Conservation (phyloP, 768 basidiomycete species). For the Suillus luteus region DNA sequence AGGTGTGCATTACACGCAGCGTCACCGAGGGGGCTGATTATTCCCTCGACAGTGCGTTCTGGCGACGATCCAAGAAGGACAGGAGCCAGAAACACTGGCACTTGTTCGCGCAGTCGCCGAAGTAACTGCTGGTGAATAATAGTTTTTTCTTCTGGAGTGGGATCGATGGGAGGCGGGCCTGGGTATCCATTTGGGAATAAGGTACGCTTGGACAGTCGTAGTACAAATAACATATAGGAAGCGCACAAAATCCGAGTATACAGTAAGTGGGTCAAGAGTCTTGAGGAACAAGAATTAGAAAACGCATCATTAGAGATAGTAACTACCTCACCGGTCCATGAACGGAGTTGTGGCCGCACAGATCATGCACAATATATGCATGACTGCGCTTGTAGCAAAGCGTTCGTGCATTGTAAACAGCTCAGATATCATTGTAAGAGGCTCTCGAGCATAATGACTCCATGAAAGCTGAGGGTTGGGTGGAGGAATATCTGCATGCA, state of each 20-base stretch:
- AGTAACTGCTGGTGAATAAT: constrained; percentile 49
- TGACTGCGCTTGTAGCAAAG: constrained; percentile 46
- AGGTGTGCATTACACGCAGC: constrained; percentile 80
- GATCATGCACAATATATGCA: constrained; percentile 49
- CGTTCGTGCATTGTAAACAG: constrained; percentile 51
- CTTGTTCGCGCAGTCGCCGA: constrained; percentile 37
- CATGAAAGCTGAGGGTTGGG: constrained; percentile 12
- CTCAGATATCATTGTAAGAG: constrained; percentile 49
- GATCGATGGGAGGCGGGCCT: constrained; percentile 69
- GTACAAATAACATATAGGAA: constrained; percentile 50
- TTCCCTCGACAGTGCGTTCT: constrained; percentile 47
- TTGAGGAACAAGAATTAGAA: constrained; percentile 27
- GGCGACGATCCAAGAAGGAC: constrained; percentile 58
- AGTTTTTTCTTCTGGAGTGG: constrained; percentile 74
- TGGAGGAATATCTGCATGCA: constrained; percentile 14
- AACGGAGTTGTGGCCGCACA: constrained; percentile 52
- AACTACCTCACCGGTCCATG: constrained; percentile 54
- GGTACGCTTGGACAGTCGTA: constrained; percentile 61
- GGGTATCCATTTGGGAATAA: constrained; percentile 93
- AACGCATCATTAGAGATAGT: not conserved
- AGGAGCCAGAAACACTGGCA: constrained; percentile 43
- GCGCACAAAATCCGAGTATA: constrained; percentile 54
- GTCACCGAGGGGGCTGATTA: constrained; percentile 63
- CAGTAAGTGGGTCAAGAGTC: constrained; percentile 72
- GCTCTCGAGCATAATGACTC: constrained; percentile 41